phyloP scores from a whole-genome alignment of 345 rosid species.

The Brassica nigra region DNA sequence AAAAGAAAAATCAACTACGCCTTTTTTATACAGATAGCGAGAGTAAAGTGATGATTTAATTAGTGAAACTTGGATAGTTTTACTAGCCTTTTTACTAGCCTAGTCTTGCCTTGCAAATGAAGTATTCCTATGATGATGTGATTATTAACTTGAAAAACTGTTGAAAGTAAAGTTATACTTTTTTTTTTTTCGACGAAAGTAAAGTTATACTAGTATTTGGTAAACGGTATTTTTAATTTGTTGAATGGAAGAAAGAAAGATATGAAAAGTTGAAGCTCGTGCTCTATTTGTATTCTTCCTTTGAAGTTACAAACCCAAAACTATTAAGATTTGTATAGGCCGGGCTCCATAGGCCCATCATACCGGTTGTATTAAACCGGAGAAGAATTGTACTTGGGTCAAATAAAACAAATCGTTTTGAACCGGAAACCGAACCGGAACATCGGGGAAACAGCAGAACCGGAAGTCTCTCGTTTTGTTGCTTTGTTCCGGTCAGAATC shows the following conservation, averaged over 20 bases:
- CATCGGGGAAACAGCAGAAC: not conserved
- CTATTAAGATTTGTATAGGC: not conserved
- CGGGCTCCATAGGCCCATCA: not conserved
- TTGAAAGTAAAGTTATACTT: not conserved
- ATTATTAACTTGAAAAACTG: not conserved
- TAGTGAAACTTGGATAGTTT: constrained; percentile 10
- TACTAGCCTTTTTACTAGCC: constrained; percentile 11
- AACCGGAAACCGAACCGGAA: constrained; percentile 26
- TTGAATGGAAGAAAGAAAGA: not conserved
- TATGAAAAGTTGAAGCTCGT: not conserved
- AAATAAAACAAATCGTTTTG: not conserved
- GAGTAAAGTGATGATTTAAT: constrained; percentile 9
- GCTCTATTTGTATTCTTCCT: not conserved
- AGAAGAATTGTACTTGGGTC: not conserved
- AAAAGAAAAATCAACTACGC: not conserved
- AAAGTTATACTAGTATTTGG: not conserved
- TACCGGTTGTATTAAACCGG: not conserved
- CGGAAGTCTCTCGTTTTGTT: constrained; percentile 12
- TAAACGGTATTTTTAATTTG: not conserved
- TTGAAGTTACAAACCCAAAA: constrained; percentile 6
- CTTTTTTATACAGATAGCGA: constrained; percentile 18
- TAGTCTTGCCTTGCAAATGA: not conserved
- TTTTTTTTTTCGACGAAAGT: too few relatives aligned
- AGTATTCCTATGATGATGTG: not conserved
- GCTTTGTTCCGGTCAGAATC: constrained; percentile 25